These are phyloP conservation scores for Glomus cerebriforme DNA, from an alignment of 192 early-diverging fungal species.

Conservation along the genomic window DNA sequence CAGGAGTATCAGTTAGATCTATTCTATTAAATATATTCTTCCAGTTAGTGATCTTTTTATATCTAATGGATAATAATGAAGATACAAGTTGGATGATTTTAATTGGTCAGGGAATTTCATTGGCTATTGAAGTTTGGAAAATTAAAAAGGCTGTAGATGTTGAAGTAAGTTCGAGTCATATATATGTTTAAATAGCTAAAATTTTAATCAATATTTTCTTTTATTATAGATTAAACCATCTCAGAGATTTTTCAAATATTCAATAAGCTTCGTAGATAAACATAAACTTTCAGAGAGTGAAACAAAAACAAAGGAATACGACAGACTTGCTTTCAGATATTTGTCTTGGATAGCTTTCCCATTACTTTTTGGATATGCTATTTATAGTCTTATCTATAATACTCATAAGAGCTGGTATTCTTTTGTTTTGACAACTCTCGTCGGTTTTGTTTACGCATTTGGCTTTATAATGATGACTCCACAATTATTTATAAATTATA, in stretches of 20 bases:
- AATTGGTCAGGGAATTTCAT: slow-evolving; percentile 76
- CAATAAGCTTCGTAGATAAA: slow-evolving; percentile 29
- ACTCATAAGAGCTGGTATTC: slow-evolving; percentile 94
- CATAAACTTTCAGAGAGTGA: slow-evolving; percentile 53
- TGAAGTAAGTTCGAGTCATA: slow-evolving; percentile 44
- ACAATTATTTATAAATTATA: slow-evolving; percentile 92
- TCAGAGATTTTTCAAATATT: slow-evolving; percentile 8
- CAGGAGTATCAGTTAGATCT: slow-evolving; percentile 80
- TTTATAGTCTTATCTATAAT: slow-evolving; percentile 82
- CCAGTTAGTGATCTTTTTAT: slow-evolving; percentile 87
- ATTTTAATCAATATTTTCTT: not conserved
- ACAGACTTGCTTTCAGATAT: slow-evolving; percentile 83
- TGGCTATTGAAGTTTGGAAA: slow-evolving; percentile 90
- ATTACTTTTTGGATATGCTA: slow-evolving; percentile 72
- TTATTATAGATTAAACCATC: slow-evolving; percentile 30
- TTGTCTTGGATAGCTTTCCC: slow-evolving; percentile 78
- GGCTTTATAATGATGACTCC: slow-evolving; percentile 84
- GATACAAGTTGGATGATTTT: slow-evolving; percentile 87
- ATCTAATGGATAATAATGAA: slow-evolving; percentile 79
- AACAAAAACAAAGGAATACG: slow-evolving; percentile 61
- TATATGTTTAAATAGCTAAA: not conserved
- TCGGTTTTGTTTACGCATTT: slow-evolving; percentile 91
- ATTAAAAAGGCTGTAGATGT: slow-evolving; percentile 83
- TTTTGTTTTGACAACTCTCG: slow-evolving; percentile 78
- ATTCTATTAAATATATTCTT: slow-evolving; percentile 80